Evolutionary conservation across 306 rosid species (phyloP).

Genomic region (Astragalus glycyphyllos): DNA sequence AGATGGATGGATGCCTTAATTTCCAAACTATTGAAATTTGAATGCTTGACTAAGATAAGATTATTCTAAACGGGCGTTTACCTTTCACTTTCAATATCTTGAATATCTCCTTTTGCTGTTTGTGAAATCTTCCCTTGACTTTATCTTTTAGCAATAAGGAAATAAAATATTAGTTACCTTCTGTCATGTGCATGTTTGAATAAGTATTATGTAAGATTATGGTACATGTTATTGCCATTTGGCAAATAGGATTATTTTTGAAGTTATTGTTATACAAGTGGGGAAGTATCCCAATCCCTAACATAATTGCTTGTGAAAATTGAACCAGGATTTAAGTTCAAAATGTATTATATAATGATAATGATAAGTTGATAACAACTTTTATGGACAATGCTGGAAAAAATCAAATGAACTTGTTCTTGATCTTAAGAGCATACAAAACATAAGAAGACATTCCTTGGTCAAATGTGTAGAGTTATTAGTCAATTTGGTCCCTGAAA

Average conservation of each 20-base stretch:
- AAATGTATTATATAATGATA: background rate
- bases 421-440: background rate
- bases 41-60: conserved; percentile 39
- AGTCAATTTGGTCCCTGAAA: too few species aligned
- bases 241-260: background rate
- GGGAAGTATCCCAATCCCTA: background rate
- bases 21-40: conserved; percentile 41
- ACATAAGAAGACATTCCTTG: conserved; percentile 5
- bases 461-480: conserved; percentile 11
- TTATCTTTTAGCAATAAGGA: conserved; percentile 2
- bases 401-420: conserved; percentile 25
- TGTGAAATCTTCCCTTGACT: conserved; percentile 28
- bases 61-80: conserved; percentile 33
- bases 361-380: background rate
- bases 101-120: conserved; percentile 12
- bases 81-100: conserved; percentile 11
- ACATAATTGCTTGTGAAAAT: conserved; percentile 11
- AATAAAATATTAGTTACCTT: background rate
- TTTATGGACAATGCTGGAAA: conserved; percentile 25
- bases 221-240: conserved; percentile 24
- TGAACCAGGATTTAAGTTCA: too few species aligned
- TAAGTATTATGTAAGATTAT: conserved; percentile 25
- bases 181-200: conserved; percentile 21
- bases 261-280: conserved; percentile 23
- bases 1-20: conserved; percentile 32